Evolutionary conservation across 2,329 filamentous ascomycete genomes (phyloP).

Genomic region (Hymenoscyphus albidus): DNA sequence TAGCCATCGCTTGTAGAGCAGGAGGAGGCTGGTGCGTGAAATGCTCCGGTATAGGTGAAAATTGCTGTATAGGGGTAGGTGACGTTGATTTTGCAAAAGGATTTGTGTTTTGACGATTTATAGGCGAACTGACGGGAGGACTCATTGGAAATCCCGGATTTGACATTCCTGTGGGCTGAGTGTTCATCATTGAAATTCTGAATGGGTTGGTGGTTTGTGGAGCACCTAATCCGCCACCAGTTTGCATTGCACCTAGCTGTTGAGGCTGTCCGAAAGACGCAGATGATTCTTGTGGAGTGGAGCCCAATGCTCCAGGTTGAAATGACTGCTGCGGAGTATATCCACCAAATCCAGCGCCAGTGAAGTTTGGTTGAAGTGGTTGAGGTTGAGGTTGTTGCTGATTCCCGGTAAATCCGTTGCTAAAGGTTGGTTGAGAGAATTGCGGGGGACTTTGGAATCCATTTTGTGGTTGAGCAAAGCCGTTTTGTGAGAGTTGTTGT

Average conservation of each 20-base stretch:
- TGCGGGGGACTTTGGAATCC: constrained; percentile 41
- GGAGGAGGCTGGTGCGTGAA: constrained; percentile 41
- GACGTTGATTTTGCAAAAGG: constrained; percentile 69
- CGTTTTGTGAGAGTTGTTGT: constrained; percentile 41
- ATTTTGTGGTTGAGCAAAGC: constrained; percentile 41
- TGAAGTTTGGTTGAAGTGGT: constrained; percentile 56
- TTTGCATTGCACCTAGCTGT: constrained; percentile 41
- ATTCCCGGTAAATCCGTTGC: constrained; percentile 30
- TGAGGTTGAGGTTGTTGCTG: constrained; percentile 37
- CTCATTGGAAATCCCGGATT: constrained; percentile 41
- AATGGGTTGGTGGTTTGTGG: constrained; percentile 84
- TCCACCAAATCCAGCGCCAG: constrained; percentile 79
- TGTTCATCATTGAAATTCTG: constrained; percentile 79
- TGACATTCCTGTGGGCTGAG: constrained; percentile 46
- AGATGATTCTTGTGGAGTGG: constrained; percentile 56
- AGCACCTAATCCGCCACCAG: constrained; percentile 41
- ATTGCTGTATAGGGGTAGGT: constrained; percentile 36
- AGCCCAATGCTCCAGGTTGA: constrained; percentile 48
- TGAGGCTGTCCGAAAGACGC: constrained; percentile 44
- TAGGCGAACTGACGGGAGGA: constrained; percentile 40
- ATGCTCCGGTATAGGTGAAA: constrained; percentile 36
- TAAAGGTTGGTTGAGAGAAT: constrained; percentile 40
- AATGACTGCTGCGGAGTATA: constrained; percentile 66
- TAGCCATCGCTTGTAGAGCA: constrained; percentile 53
- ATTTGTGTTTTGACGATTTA: constrained; percentile 70